A percentile compares a stretch with the other conserved stretches of the same genome.
Evolutionary conservation across 2,329 filamentous ascomycete genomes (phyloP).

Genomic region (Phialocephala sp.): DNA sequence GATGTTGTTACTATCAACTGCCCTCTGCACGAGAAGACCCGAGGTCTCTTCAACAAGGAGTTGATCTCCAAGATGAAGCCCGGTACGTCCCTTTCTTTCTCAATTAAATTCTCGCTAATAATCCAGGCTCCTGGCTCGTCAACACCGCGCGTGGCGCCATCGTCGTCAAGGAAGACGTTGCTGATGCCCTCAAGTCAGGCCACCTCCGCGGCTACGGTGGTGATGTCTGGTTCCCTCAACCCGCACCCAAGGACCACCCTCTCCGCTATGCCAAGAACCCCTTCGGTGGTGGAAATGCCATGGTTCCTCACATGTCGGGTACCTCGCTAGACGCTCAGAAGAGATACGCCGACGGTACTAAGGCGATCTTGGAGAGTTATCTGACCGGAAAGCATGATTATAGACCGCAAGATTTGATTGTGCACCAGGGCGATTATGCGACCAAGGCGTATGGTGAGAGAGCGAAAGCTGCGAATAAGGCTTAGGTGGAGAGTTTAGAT

Average conservation of each 20-base stretch:
- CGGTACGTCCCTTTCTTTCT: conserved; percentile 77
- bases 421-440: conserved; percentile 87
- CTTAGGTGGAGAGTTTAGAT: conserved; percentile 13
- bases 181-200: conserved; percentile 87
- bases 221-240: conserved; percentile 93
- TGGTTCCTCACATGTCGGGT: conserved; percentile 98
- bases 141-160: conserved; percentile 99
- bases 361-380: conserved; percentile 91
- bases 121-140: conserved; percentile 87
- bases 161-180: conserved; percentile 98
- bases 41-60: conserved; percentile 97
- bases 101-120: conserved; percentile 42
- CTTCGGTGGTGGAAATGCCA: conserved; percentile 97
- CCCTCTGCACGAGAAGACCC: conserved; percentile 97
- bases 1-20: conserved; percentile 99
- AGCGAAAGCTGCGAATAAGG: conserved; percentile 37
- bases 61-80: conserved; percentile 99
- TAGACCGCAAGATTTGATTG: conserved; percentile 87
- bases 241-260: conserved; percentile 89
- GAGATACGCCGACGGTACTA: conserved; percentile 85
- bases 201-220: conserved; percentile 90
- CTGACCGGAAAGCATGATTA: conserved; percentile 89
- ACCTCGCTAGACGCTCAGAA: conserved; percentile 98
- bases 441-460: conserved; percentile 66
- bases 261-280: conserved; percentile 93